Base-by-base conservation (phyloP, 306 rosid genomes). In the Macrotyloma uniflorum region DNA sequence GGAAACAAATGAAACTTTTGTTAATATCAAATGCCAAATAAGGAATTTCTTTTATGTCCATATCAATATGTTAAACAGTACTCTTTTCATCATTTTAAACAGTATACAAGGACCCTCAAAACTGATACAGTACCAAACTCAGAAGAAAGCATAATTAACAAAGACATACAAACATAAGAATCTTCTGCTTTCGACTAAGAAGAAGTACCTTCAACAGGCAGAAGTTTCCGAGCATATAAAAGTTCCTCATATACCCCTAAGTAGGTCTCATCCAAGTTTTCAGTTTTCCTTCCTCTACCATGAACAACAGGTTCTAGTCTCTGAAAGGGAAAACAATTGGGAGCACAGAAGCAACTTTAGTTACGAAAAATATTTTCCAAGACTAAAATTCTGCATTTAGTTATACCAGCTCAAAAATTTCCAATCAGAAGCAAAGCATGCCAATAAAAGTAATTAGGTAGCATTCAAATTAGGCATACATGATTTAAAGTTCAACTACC, bases 231-330 rank as follows among this genome's bases (percentile, higher is more conserved):
- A 84, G 98, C 97, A 87, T 94, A 94, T 40, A 92, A 71, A 40
- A 94, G 74, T 72, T 94, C 85, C 78, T 92, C 97, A 58, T 90
- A 74, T 61, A 94, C 93, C 45, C 98, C 98, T 72, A 90, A 85
- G 82, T 94, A 87, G 11, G 86, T 86, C 82, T 94, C 97, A 68
- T 92, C 97, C 57, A 90, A 81, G 36, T 81, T 83, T 73, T 86
- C 86, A 24, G 82, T 66, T 61, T 90, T 91, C 76, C 98, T 89
- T 83, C 98, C 97, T 89, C 98, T 88, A 53, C 98, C 98, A 77
- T 94, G 97, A 80, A 94, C 97, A 62, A 87, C 78, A 20, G 97
- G 92, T 86, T 94, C 98, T 92, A 94, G 79, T 42, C 77, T 86
- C 98, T 94, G 90, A 82, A 84, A 72, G 33, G 38, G 42, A 80